Base-by-base conservation (phyloP, 176 grass and related monocot genomes). In the Oryza rufipogon region DNA sequence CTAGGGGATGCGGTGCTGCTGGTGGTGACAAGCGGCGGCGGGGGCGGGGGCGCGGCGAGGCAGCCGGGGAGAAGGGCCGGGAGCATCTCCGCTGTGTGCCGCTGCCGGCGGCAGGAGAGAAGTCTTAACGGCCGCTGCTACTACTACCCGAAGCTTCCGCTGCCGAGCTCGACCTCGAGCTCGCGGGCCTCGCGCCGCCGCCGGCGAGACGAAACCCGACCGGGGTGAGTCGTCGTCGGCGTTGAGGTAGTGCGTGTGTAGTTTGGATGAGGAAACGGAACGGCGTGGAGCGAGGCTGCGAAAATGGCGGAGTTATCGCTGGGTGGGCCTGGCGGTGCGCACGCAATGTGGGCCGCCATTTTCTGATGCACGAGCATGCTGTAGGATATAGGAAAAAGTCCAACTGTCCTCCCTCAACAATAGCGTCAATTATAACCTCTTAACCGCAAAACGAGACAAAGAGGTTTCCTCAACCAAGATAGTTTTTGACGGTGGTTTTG, bases 61-160 rank as follows among this genome's bases (percentile, higher is more conserved):
- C 52, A 81, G 71, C 30, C 65, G 51, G 65, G 71, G 51, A 85
- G 33, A 45, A 81, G 65, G 22, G 32, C 33, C 16, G 54, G 58
- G 33, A 86, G 83, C 83, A 90, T 86, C 10, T 23, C 58, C 2
- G 58, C 20, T 23, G 58, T 22, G 58, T 63, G 58, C 20, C 8
- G 20, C 58, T 11, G 58, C 20, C 20, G 58, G 58, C 56, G 20
- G 56, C 56, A 61, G 56, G 56, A 61, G 19, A 61, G 28, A 30
- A 61, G 20, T 6, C 6, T 22, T 61, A 22, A 22, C 19, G 19
- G 56, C 7, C 3, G 56, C 7, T 22, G 2, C 2, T 10, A 19
- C 2, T 10, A 19, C 17, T 1, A 7, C 17, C 8, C 56, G 56
- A 10, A 7, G 20, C 17, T 61, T 20, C 19, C 1, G 4, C 14